Conservation (phyloP, 257 asterid species). For the Thymus mandschuricus region DNA sequence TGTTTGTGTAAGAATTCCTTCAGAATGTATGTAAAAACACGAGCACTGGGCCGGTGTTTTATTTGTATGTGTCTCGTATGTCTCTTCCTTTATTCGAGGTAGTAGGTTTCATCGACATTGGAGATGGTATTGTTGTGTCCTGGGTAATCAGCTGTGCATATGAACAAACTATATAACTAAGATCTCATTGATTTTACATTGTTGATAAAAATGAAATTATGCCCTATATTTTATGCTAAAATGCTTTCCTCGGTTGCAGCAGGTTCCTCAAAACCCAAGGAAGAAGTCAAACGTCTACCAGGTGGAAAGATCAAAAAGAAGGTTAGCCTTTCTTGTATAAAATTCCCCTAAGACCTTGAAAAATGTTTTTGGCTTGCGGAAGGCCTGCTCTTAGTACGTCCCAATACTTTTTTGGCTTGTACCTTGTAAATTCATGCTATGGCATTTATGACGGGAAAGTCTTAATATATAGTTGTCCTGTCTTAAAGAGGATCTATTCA, state of each 20-base stretch:
- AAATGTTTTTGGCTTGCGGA: slow-evolving; percentile 7
- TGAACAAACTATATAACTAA: slow-evolving; percentile 8
- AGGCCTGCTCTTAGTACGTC: neutral
- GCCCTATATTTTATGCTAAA: slow-evolving; percentile 19
- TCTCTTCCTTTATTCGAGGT: slow-evolving; percentile 1
- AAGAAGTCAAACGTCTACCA: slow-evolving; percentile 94
- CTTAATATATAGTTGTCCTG: neutral
- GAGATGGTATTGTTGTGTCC: neutral
- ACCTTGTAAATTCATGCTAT: slow-evolving; percentile 5
- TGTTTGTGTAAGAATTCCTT: slow-evolving; percentile 19
- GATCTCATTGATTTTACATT: neutral
- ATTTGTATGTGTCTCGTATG: slow-evolving; percentile 10
- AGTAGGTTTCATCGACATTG: neutral
- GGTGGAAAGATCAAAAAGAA: slow-evolving; percentile 98
- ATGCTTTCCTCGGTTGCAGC: slow-evolving; percentile 42
- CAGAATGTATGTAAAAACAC: neutral
- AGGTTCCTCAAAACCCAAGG: slow-evolving; percentile 86
- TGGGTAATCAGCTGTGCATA: neutral
- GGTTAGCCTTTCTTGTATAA: slow-evolving; percentile 41
- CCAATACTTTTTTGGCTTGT: neutral
- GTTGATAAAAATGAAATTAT: slow-evolving; percentile 13
- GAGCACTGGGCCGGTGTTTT: neutral
- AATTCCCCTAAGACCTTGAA: slow-evolving; percentile 11
- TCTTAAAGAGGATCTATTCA: slow-evolving; percentile 13
- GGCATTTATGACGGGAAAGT: slow-evolving; percentile 13